Conservation (phyloP, 306 rosid genomes). For the Dryas alaskensis region DNA sequence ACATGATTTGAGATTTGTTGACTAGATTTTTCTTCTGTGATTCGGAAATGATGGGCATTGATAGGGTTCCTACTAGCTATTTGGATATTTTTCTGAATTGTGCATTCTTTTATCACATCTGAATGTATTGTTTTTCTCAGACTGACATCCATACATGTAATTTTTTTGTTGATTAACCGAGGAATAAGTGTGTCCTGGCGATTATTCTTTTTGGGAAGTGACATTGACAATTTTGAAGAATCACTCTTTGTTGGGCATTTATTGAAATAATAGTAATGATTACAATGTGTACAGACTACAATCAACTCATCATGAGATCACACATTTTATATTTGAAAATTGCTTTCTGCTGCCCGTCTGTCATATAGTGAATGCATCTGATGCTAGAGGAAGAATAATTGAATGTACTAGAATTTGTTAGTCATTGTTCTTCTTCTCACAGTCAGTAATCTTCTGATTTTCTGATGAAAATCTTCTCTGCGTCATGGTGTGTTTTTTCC, state of each 20-base stretch:
- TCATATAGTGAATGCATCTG: slow-evolving; percentile 31
- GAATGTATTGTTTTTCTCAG: no score
- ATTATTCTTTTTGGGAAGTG: slow-evolving; percentile 18
- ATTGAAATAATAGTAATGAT: slow-evolving; percentile 27
- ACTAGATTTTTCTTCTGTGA: no score
- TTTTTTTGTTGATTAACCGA: background rate
- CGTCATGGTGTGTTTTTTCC: background rate
- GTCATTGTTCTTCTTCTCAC: slow-evolving; percentile 34
- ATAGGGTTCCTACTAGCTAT: no score
- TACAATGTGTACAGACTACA: slow-evolving; percentile 22
- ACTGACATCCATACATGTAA: background rate
- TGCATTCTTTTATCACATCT: no score
- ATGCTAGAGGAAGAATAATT: slow-evolving; percentile 37
- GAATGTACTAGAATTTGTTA: slow-evolving; percentile 34
- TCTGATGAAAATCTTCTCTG: slow-evolving; percentile 27
- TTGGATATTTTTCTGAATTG: no score
- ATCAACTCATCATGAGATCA: slow-evolving; percentile 24
- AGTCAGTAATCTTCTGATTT: slow-evolving; percentile 24
- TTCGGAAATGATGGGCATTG: no score
- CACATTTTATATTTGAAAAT: slow-evolving; percentile 21
- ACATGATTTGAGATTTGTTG: background rate
- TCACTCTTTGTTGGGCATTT: slow-evolving; percentile 34
- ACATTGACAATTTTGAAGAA: slow-evolving; percentile 17
- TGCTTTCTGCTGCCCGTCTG: slow-evolving; percentile 29
- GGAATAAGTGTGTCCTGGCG: background rate